Base-by-base conservation (phyloP, 371 early-diverging fungal genomes). In the Apophysomyces ossiformis region DNA sequence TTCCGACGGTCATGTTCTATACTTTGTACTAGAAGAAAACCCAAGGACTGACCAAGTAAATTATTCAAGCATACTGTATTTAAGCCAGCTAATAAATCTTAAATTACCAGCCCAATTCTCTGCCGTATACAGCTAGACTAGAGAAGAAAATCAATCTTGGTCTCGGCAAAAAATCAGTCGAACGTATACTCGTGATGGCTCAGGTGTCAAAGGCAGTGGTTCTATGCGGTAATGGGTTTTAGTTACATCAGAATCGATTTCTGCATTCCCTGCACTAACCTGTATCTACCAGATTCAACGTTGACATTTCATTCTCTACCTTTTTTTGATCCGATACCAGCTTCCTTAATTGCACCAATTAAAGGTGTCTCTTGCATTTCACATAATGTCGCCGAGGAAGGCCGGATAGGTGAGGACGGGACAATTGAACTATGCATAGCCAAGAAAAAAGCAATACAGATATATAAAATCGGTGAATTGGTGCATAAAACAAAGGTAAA, bases 161-260 rank as follows among this genome's bases (percentile, higher is more conserved):
- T 8, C 78, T 84, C 37, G 91, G 90, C 5, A 81, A 85, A 41
- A 89, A 89, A 67, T 68, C 85, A 9, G 85, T 93, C 7, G 90
- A 92, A 39, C 74, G 78, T 7, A 85, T 94, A 18, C 69, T 90
- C 65, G 86, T 91, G 15, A 64, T 92, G 5, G 85, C 92, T 3
- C 83, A 85, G 45, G 87, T 93, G n/a, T 81, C 85, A n/a, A 85
- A 87, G 64, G 88, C 92, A 0, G 83, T 91, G 18, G 88, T 89
- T 7, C 75, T 89, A 7, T 87, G 89, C 57, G 94, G 94, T 89
- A 89, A 74, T 71, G 35, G 7, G 9, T 18, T 44, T 8, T 15
- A 9, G 12, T 26, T 37, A 4, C 50, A 63, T 4, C 38, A 9
- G 26, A 44, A 15, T 7, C 32, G 3, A 26, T 26, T 3, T 26